A percentile compares a stretch with the other conserved stretches of the same genome.
Evolutionary conservation across 108 stramenopile species (phyloP).

Genomic region (Conticribra guillardii): DNA sequence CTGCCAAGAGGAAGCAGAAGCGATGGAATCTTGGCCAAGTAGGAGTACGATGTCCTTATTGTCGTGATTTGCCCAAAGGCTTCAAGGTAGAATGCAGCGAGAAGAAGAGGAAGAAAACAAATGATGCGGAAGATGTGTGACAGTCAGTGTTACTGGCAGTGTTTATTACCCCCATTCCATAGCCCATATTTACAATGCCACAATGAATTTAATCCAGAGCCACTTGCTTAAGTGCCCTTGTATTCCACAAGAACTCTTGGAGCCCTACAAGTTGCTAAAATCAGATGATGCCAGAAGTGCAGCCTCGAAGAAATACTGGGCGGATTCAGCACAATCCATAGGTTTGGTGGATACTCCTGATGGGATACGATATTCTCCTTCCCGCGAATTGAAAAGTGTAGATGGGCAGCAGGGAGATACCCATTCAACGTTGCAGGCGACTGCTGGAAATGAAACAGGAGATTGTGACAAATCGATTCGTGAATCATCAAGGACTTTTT

Average conservation of each 20-base stretch:
- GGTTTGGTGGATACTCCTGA: slow-evolving; percentile 78
- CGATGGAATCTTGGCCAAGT: slow-evolving; percentile 78
- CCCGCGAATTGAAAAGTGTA: too few species aligned
- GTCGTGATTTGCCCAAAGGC: slow-evolving; percentile 32
- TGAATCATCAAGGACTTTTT: too few species aligned
- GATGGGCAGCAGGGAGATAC: too few species aligned
- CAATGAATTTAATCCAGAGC: slow-evolving; percentile 55
- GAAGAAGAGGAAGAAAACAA: too few species aligned
- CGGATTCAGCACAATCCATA: slow-evolving; percentile 67
- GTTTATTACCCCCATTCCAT: slow-evolving; percentile 74
- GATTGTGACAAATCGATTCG: too few species aligned
- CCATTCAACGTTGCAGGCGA: too few species aligned
- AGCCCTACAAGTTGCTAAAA: slow-evolving; percentile 66
- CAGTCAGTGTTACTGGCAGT: slow-evolving; percentile 59
- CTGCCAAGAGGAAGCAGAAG: slow-evolving; percentile 82
- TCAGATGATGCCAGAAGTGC: slow-evolving; percentile 80
- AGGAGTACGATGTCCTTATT: slow-evolving; percentile 86
- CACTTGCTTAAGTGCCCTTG: slow-evolving; percentile 72
- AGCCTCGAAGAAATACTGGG: slow-evolving; percentile 83
- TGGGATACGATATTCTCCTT: slow-evolving; percentile 57
- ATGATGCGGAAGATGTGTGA: not conserved
- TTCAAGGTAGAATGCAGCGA: not conserved
- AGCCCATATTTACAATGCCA: slow-evolving; percentile 42
- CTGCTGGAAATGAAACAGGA: too few species aligned
- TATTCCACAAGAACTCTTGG: slow-evolving; percentile 66